Evolutionary conservation across 257 asterid species (phyloP), one percentile per base, ranked within the genome.

Genomic region (Fraxinus excelsior): DNA sequence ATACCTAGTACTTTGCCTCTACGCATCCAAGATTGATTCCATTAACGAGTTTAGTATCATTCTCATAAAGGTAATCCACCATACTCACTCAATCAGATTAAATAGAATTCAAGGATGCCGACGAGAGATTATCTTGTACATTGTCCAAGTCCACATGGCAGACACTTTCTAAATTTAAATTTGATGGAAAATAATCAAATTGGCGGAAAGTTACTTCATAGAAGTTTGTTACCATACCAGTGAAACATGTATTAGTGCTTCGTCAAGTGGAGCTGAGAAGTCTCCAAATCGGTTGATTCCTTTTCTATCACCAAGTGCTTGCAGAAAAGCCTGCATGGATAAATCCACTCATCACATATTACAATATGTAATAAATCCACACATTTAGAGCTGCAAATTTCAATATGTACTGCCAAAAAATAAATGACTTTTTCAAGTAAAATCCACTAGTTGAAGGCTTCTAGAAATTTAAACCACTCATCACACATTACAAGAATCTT

Each of bases 261-360:
- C 99, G 74, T 90, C 99, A 38, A 95, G 97, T 56, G 98, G 98
- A 79, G 97, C 97, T 26, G 99, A 88, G 86, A 95, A 95, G 88
- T 93, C 96, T 79, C 99, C 98, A 60, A 96, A 93, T 62, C 97
- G 91, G 74, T 89, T 88, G 75, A 93, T 93, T 83, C 99, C 99
- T 77, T 86, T 96, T 78, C 98, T 93, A 84, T 96, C 99, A 51
- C 95, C 97, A 75, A 93, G 98, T 56, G 98, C 97, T 83, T 90
- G 90, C 88, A 90, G 78, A 90, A 96, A 85, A 78, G 96, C 97
- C 98, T 93, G 85, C 81, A 85, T 6, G 51, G 13, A 74, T 74
- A 25, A 69, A 44, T 32, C 35, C 6, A 32, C 35, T 32, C 35
- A 32, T 32, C 6, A 3, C 5, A 32, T 32, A 32, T 4, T 32